Evolutionary conservation across 495 filamentous ascomycete species (phyloP).

Genomic region (Neurospora sp.): DNA sequence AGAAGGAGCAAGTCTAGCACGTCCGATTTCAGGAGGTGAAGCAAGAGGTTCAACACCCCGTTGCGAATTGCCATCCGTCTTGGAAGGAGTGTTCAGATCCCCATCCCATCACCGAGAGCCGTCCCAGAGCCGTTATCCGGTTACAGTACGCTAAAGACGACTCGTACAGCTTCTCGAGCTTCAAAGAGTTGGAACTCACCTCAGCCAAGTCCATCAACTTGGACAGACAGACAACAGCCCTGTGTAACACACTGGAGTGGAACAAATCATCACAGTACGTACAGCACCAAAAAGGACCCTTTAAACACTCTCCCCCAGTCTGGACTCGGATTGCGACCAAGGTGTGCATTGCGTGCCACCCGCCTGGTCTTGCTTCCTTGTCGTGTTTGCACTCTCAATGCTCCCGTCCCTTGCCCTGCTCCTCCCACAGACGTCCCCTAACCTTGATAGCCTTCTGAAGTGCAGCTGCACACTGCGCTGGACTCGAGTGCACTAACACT

Average conservation of each 20-base stretch:
- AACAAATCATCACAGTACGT: background rate
- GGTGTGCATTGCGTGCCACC: constrained; percentile 19
- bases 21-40: background rate
- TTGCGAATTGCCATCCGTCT: background rate
- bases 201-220: background rate
- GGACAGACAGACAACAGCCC: background rate
- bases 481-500: background rate
- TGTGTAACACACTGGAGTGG: background rate
- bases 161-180: background rate
- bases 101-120: background rate
- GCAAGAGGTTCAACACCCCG: background rate
- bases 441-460: background rate
- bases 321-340: constrained; percentile 14
- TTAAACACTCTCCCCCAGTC: background rate
- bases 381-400: background rate
- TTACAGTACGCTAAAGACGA: background rate
- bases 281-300: background rate
- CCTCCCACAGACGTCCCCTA: background rate
- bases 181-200: background rate
- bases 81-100: background rate
- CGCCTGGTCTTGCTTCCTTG: constrained; percentile 2
- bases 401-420: background rate
- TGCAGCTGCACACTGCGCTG: background rate
- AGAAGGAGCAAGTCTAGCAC: constrained; percentile 6
- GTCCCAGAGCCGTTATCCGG: background rate